Percentiles rank a stretch among this genome's conserved stretches.
Evolutionary conservation across 2,329 filamentous ascomycete species (phyloP).

Genomic region (Diaporthe aspalathi): DNA sequence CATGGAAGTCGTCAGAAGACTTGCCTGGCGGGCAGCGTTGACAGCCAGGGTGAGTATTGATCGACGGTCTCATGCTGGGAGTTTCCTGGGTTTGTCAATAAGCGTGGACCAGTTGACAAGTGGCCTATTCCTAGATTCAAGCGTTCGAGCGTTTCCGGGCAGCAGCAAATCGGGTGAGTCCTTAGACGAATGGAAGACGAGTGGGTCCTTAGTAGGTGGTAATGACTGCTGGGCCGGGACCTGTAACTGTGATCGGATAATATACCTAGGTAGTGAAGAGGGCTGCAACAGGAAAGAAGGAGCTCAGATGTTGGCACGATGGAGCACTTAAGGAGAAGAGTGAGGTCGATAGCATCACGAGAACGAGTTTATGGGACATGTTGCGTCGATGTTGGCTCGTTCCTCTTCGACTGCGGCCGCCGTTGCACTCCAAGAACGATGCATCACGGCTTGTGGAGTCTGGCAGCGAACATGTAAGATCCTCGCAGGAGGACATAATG

Average conservation of each 20-base stretch:
- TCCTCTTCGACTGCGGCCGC: background rate
- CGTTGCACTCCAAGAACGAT: too few relatives aligned
- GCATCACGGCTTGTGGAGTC: too few relatives aligned
- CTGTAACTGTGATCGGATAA: background rate
- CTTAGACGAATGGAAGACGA: background rate
- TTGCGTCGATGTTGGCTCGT: background rate
- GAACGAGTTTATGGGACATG: too few relatives aligned
- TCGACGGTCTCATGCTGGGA: background rate
- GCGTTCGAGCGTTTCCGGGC: background rate
- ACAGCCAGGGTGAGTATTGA: background rate
- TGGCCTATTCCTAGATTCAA: background rate
- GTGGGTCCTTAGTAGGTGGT: background rate
- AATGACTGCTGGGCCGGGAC: background rate
- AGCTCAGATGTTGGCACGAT: background rate
- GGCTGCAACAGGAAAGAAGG: background rate
- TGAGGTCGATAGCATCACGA: background rate
- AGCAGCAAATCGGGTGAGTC: background rate
- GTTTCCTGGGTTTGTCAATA: background rate
- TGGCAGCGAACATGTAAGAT: background rate
- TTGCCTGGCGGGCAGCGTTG: background rate
- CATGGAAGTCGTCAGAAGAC: background rate
- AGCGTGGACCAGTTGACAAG: background rate
- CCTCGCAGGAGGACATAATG: background rate
- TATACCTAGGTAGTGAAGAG: background rate
- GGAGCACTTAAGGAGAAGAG: background rate